Conservation (phyloP, 2,329 filamentous ascomycete genomes). For the Bertia moriformis region DNA sequence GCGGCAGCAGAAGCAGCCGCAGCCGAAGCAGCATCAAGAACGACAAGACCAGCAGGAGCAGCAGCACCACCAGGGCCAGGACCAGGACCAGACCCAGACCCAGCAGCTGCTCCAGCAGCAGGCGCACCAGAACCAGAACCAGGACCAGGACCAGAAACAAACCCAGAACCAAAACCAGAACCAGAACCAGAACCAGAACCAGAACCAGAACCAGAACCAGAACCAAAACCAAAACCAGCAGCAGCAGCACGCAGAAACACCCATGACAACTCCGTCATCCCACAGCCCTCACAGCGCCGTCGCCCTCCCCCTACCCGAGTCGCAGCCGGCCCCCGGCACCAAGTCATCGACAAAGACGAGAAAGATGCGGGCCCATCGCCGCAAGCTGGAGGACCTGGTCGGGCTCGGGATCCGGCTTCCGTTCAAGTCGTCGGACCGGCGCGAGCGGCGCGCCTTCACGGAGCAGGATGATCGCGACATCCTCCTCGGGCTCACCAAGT, state of each 20-base stretch:
- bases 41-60: conserved; percentile 4
- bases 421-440: conserved; percentile 45
- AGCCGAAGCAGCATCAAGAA: neutral
- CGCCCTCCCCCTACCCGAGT: conserved; percentile 8
- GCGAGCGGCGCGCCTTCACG: conserved; percentile 45
- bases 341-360: conserved; percentile 26
- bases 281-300: conserved; percentile 9
- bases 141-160: neutral
- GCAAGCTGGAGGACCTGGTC: conserved; percentile 37
- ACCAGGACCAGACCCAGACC: neutral
- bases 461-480: conserved; percentile 50
- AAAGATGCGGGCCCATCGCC: conserved; percentile 37
- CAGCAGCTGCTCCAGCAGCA: neutral
- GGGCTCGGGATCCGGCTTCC: conserved; percentile 45
- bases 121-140: neutral
- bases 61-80: neutral
- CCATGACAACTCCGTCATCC: conserved; percentile 4
- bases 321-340: conserved; percentile 19
- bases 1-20: conserved; percentile 6
- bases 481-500: conserved; percentile 39
- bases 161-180: neutral
- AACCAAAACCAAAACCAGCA: neutral
- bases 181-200: neutral
- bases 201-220: neutral
- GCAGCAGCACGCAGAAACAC: conserved; percentile 7